These are phyloP conservation scores for Acanthochlamys bracteata DNA, from an alignment of 106 monocot genomes.

Conservation along the genomic window DNA sequence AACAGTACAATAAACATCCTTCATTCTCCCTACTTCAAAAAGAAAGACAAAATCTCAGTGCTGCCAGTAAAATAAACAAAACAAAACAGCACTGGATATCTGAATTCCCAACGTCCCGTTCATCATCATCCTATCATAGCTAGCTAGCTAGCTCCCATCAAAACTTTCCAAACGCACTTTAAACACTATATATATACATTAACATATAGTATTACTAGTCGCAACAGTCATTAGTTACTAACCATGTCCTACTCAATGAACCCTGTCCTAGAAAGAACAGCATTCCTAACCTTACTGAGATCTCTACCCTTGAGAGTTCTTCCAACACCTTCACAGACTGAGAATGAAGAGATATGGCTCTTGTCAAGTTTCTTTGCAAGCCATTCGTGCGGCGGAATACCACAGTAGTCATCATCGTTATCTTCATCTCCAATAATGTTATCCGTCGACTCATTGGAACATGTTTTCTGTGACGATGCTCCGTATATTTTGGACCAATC, in stretches of 20 bases:
- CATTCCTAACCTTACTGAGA: conserved; percentile 62
- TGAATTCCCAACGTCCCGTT: background rate
- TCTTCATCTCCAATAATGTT: conserved; percentile 10
- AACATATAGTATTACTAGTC: background rate
- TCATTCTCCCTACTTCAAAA: background rate
- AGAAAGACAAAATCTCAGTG: conserved; percentile 8
- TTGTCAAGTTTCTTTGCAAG: conserved; percentile 48
- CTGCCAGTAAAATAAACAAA: background rate
- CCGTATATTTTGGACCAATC: conserved; percentile 36
- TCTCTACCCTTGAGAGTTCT: conserved; percentile 76
- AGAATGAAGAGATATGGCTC: conserved; percentile 57
- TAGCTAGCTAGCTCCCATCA: too few relatives aligned
- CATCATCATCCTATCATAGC: too few relatives aligned
- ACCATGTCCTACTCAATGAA: conserved; percentile 35
- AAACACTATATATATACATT: background rate
- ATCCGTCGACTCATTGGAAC: background rate
- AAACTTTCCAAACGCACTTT: background rate
- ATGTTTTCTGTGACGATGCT: background rate
- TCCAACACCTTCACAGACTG: conserved; percentile 67
- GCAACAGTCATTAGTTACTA: background rate
- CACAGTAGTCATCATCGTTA: conserved; percentile 19
- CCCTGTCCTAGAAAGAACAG: conserved; percentile 57
- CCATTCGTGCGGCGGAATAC: conserved; percentile 62
- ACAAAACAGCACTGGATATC: conserved; percentile 1
- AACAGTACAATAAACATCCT: background rate